Base-by-base conservation (phyloP, 345 rosid genomes). In the Noccaea caerulescens region DNA sequence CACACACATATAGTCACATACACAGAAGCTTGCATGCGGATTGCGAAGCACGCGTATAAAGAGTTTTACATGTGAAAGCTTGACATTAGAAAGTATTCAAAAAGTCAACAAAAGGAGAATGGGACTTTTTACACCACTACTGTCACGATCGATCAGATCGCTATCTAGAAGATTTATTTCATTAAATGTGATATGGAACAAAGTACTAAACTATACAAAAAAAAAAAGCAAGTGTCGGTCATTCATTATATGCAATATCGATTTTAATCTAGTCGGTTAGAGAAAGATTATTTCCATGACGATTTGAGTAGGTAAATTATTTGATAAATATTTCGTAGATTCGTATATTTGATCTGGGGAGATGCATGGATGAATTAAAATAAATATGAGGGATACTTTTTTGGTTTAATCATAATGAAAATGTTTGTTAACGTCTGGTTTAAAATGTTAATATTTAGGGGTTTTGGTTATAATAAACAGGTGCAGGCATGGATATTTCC, bases 401-500 rank as follows among this genome's bases (percentile, higher is more conserved):
- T 25, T 0, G 8, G 6, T 0, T 8, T 38, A 27, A 52, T 12
- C 30, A 30, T 13, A 13, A 25, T 18, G 14, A 50, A 25, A 39
- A 38, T 57, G 30, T 49, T 58, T 13, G 10, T 32, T 12, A 27
- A 10, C 37, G n/a, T 46, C 47, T 61, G 18, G 10, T 1, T 6
- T 2, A 7, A 59, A 10, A 18, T 34, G 20, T 38, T 64, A 58
- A 58, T 39, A 42, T 14, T 11, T 38, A 30, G 2, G 6, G 27
- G 27, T 32, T 57, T 59, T 43, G 27, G 20, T 63, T 59, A 27
- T 65, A 16, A 54, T 14, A 50, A 81, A 47, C 81, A 88, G 93
- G 73, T 87, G 96, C 12, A 76, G 96, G 37, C 91, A 80, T 73
- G 96, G 96, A 52, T 87, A 85, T 73, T 87, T 89, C 68, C 96